Base-by-base conservation (phyloP, 2,329 filamentous ascomycete genomes). In the Curvularia verruculosa region DNA sequence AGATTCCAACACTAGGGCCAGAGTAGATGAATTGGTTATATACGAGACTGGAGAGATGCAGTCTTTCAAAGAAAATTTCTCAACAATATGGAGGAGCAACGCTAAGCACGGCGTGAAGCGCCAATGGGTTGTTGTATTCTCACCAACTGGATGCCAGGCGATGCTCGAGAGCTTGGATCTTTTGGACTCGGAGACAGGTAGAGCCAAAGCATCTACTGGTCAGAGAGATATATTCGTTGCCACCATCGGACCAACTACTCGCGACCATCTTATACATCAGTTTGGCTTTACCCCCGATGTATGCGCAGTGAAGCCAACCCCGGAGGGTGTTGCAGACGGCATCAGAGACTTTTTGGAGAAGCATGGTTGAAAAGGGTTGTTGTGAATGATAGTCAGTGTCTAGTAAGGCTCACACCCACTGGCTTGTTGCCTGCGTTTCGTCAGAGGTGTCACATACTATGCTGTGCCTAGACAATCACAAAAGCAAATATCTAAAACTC, bases 211-310 rank as follows among this genome's bases (percentile, higher is more conserved):
- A 54, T 52, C 34, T 26, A 53, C 37, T 34, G 52, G 44, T 28
- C 26, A 49, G 21, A 78, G 77, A 9, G 82, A 75, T 49, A 89
- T 87, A 1, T 87, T 85, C 60, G 81, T 98, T 59, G 91, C 89
- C 13, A 96, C 93, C 0, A 99, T 99, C 75, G 95, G 95, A 0
- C 94, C 95, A 12, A 99, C 95, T 18, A 99, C 95, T 10, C 84
- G 88, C 61, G 87, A 92, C 65, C 87, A 91, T 77, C 78, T 99
- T 43, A 73, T 80, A 15, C 79, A 81, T 19, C 83, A 81, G 1
- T 91, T 92, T 73, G 84, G 79, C 0, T 89, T 87, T 61, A 82
- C 87, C 66, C 87, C 91, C 1, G 87, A 94, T 71, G 89, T 90
- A n/a, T 96, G 89, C 75, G 91, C 95, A 1, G 85, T 85, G 68